These are phyloP conservation scores for Tulasnella sp. DNA, from an alignment of 768 basidiomycete genomes.

Conservation along the genomic window DNA sequence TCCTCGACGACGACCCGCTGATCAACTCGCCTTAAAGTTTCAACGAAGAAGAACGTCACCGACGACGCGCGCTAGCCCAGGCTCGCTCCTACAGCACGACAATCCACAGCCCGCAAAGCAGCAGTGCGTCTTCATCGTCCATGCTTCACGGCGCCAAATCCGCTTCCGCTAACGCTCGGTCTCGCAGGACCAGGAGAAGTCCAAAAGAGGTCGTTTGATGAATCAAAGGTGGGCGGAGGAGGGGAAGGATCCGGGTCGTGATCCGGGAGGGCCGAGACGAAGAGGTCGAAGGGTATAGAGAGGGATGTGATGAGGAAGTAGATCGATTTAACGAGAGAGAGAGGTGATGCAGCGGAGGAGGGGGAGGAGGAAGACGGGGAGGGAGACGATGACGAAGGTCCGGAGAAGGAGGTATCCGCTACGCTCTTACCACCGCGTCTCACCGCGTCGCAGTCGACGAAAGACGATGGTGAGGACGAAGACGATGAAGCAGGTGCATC, in stretches of 20 bases:
- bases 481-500: slow-evolving; percentile 20
- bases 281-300: slow-evolving; percentile 32
- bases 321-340: slow-evolving; percentile 13
- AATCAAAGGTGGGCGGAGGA: slow-evolving; percentile 38
- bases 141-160: not conserved
- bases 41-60: no score
- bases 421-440: no score
- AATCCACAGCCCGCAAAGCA: slow-evolving; percentile 6
- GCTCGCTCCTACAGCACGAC: slow-evolving; percentile 26
- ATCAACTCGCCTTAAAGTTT: not conserved
- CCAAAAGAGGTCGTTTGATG: slow-evolving; percentile 55
- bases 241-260: slow-evolving; percentile 19
- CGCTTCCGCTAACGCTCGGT: no score
- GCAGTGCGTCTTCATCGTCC: not conserved
- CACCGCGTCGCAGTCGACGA: not conserved
- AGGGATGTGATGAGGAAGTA: slow-evolving; percentile 27
- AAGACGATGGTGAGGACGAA: not conserved
- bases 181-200: slow-evolving; percentile 11
- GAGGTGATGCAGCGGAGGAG: not conserved
- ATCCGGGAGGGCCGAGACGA: slow-evolving; percentile 32
- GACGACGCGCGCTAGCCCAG: slow-evolving; percentile 7
- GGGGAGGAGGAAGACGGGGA: no score
- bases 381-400: not conserved
- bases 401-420: not conserved
- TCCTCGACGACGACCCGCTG: not conserved